These are phyloP conservation scores for Coemansia umbellata DNA, from an alignment of 192 early-diverging fungal species.

Conservation along the genomic window DNA sequence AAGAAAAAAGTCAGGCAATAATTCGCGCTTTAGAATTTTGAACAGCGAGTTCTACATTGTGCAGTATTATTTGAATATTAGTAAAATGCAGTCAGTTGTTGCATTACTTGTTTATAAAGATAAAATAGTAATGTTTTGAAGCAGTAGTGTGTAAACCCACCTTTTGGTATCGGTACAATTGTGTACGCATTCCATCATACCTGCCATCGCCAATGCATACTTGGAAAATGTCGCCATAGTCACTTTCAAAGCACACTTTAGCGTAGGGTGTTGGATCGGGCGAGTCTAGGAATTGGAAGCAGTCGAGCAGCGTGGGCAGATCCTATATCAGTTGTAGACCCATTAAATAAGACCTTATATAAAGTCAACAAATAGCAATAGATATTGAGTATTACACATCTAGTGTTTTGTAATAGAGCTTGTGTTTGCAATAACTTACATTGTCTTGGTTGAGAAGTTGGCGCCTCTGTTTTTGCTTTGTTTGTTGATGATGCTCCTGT, in stretches of 20 bases:
- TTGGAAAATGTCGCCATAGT: constrained; percentile 37
- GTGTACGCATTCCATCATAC: constrained; percentile 48
- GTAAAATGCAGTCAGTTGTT: too few species aligned
- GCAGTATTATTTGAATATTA: too few species aligned
- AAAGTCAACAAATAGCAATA: too few species aligned
- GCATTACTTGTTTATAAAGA: too few species aligned
- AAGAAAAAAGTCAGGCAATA: constrained; percentile 53
- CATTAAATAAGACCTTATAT: too few species aligned
- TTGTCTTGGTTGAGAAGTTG: not conserved
- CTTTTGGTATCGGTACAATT: constrained; percentile 60
- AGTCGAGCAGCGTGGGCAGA: constrained; percentile 36
- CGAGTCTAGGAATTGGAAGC: constrained; percentile 41
- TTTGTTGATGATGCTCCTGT: constrained; percentile 2
- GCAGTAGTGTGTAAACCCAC: too few species aligned
- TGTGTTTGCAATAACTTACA: too few species aligned
- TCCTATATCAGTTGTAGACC: too few species aligned
- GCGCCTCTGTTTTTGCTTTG: not conserved
- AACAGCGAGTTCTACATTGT: constrained; percentile 64
- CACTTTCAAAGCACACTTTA: constrained; percentile 23
- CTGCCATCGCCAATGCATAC: constrained; percentile 13
- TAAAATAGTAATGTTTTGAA: too few species aligned
- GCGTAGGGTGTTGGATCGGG: constrained; percentile 31
- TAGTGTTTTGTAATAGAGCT: too few species aligned
- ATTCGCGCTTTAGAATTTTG: constrained; percentile 69
- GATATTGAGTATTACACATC: too few species aligned